Base-by-base conservation (phyloP, 164 flowering plant genomes). In the Macadamia tetraphylla region DNA sequence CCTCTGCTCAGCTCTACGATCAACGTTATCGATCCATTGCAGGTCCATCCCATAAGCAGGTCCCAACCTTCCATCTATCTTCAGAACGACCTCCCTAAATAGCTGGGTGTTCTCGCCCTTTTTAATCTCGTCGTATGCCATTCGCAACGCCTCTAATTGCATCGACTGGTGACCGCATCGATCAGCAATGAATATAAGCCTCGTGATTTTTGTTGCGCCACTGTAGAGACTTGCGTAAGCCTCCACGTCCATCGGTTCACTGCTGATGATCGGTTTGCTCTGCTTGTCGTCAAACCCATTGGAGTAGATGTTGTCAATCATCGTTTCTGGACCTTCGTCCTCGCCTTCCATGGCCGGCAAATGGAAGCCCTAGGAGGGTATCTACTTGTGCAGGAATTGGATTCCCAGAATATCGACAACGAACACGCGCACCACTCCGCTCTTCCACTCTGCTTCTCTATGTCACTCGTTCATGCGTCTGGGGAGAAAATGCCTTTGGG, bases 101-200 rank as follows among this genome's bases (percentile, higher is more conserved):
- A 88, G 61, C 83, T 79, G 87, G 49, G 89, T 79, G 71, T 92
- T 87, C 81, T 89, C 97, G 6, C 96, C 98, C 74, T 89, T 92
- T 81, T 90, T 95, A 57, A 87, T 80, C 85, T 90, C 96, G 13
- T 95, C 97, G 63, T 85, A 86, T 4, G 97, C 97, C 92, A 95
- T 90, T 32, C 97, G 63, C 11, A 90, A 75, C 13, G 99, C 98
- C 67, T 95, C 99, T 30, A 88, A 40, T 71, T 87, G 81, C 92
- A 86, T 86, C 64, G 81, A n/a, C 29, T 67, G 70, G 74, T 81
- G 83, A 49, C 61, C 86, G 70, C 91, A 87, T 40, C 68, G 82
- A 30, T 89, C 93, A 4, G 99, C 88, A 69, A 95, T 87, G 80
- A 92, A 95, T 6, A 92, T 31, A 0, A 95, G 90, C 58, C 99